Evolutionary conservation across 495 filamentous ascomycete species (phyloP), one percentile per base, ranked within the genome.

Genomic region (Cercophora samala): DNA sequence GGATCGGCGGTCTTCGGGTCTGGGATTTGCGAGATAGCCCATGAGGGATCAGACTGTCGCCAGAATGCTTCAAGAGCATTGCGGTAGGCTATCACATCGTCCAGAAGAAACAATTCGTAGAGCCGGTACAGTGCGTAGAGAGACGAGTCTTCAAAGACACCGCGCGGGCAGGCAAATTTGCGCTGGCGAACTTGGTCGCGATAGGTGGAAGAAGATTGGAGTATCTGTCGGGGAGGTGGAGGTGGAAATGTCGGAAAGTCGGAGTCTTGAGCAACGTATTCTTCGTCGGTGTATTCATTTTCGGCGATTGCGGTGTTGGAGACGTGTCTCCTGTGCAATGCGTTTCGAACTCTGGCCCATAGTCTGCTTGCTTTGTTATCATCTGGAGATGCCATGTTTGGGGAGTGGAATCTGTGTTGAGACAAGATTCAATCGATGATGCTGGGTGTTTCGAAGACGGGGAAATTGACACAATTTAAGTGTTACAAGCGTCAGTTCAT

Each of bases 101-200:
- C 37, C 13, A 46, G 13, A 9, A 46, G 37, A 9, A 46, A 46
- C 5, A 46, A 46, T 17, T 46, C 37, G 11, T 46, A 46, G 15
- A 56, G 63, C 25, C 54, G 54, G 55, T 65, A 58, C n/a, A 58
- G 54, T 0, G 21, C 21, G 26, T 58, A 65, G 3, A 64, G 51
- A 9, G 62, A 25, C 51, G 24, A 56, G 54, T 65, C 63, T 53
- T 65, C 29, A 37, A 24, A 65, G 21, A 58, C 53, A 37, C 63
- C 53, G 29, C 26, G 54, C 2, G 63, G 54, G 13, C 6, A 54
- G 26, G 52, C 53, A 32, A 32, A 64, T 21, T 64, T 64, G 52
- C 62, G 62, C 15, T 52, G 52, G 4, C n/a, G 19, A n/a, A 64
- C 24, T 22, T 58, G 54, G 62, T 56, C 26, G 3, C 32, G 53